These are phyloP conservation scores for Cladophialophora yegresii DNA, from an alignment of 2,329 filamentous ascomycete genomes.

Conservation along the genomic window DNA sequence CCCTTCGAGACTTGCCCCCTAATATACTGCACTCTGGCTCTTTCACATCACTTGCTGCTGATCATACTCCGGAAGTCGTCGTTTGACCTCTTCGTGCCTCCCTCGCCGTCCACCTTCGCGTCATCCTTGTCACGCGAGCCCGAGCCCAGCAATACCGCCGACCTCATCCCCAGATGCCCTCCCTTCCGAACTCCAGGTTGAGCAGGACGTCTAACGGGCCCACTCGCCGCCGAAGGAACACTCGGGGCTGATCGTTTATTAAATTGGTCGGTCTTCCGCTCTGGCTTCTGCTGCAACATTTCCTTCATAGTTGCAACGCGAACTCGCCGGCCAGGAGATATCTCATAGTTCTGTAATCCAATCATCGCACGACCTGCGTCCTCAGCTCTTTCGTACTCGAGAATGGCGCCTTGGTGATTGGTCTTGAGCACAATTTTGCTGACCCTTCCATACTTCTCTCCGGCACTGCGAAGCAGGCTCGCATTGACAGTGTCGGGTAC, in stretches of 20 bases:
- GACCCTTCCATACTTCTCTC: conserved; percentile 69
- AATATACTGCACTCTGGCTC: not conserved
- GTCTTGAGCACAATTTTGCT: conserved; percentile 77
- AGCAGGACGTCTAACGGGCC: conserved; percentile 49
- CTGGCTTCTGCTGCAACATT: conserved; percentile 48
- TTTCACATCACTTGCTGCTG: conserved; percentile 18
- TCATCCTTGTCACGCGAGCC: conserved; percentile 26
- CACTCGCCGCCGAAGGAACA: conserved; percentile 36
- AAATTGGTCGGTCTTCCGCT: conserved; percentile 46
- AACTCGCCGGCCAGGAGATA: conserved; percentile 47
- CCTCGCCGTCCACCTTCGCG: not conserved
- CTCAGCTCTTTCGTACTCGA: conserved; percentile 74
- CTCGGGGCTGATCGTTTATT: conserved; percentile 46
- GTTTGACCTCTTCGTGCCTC: conserved; percentile 54
- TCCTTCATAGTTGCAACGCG: conserved; percentile 56
- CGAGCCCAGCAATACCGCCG: conserved; percentile 12
- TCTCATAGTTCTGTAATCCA: conserved; percentile 51
- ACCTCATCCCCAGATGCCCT: conserved; percentile 31
- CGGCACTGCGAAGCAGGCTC: conserved; percentile 71
- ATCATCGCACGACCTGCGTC: conserved; percentile 65
- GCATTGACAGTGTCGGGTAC: conserved; percentile 92
- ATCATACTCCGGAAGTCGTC: conserved; percentile 54
- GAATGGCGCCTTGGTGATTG: conserved; percentile 78
- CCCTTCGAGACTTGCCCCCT: not conserved
- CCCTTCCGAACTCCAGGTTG: conserved; percentile 44